These are phyloP conservation scores for Cladobotryum mycophilum DNA, from an alignment of 2,329 filamentous ascomycete species.

Conservation along the genomic window DNA sequence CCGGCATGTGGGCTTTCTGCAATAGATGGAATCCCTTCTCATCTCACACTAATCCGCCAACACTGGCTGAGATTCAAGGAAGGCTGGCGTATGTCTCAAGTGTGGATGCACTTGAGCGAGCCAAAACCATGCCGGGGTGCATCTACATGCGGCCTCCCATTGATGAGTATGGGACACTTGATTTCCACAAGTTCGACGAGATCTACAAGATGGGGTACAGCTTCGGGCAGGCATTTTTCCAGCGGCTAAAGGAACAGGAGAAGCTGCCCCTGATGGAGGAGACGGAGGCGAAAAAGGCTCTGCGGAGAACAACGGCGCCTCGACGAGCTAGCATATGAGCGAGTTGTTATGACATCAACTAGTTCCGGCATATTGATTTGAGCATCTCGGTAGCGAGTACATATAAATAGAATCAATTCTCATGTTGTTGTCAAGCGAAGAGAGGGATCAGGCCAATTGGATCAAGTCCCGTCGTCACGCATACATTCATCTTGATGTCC, in stretches of 20 bases:
- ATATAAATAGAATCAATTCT: too few species aligned
- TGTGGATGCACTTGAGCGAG: constrained; percentile 87
- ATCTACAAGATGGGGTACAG: constrained; percentile 85
- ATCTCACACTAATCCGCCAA: constrained; percentile 81
- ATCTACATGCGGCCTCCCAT: constrained; percentile 96
- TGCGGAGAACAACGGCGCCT: constrained; percentile 74
- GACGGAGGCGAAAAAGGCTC: constrained; percentile 68
- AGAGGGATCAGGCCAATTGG: too few species aligned
- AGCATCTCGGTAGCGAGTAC: too few species aligned
- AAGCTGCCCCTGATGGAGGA: constrained; percentile 64
- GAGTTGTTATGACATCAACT: not conserved
- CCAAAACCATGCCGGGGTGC: constrained; percentile 85
- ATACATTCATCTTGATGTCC: too few species aligned
- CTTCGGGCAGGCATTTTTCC: constrained; percentile 76
- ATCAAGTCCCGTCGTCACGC: too few species aligned
- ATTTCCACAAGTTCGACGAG: constrained; percentile 97
- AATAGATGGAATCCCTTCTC: constrained; percentile 98
- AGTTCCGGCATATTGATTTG: too few species aligned
- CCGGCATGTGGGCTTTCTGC: constrained; percentile 87
- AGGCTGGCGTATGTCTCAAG: constrained; percentile 90
- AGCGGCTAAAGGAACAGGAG: constrained; percentile 70
- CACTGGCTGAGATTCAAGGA: constrained; percentile 91
- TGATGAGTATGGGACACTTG: constrained; percentile 86
- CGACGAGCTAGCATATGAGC: constrained; percentile 66
- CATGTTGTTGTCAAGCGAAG: too few species aligned